Evolutionary conservation across 805 yeast genomes (phyloP).

Genomic region (Lipomyces spencermartinsiae): DNA sequence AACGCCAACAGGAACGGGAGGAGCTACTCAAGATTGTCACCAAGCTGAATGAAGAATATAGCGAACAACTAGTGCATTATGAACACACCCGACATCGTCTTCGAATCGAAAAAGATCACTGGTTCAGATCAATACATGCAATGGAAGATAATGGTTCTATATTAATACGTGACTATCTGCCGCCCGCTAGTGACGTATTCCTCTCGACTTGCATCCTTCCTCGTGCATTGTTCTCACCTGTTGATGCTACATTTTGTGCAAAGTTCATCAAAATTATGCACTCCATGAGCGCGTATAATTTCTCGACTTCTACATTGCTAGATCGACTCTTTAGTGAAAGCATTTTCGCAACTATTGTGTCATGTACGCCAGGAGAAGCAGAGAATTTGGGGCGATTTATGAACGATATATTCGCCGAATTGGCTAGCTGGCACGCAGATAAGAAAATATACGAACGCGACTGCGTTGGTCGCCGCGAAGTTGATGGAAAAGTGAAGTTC

Average conservation of each 20-base stretch:
- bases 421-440: slow-evolving; percentile 55
- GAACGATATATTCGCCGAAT: slow-evolving; percentile 57
- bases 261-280: slow-evolving; percentile 64
- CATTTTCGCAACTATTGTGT: slow-evolving; percentile 64
- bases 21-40: slow-evolving; percentile 20
- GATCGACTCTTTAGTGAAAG: slow-evolving; percentile 52
- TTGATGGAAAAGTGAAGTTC: slow-evolving; percentile 33
- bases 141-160: slow-evolving; percentile 1
- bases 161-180: slow-evolving; percentile 8
- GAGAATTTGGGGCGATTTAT: slow-evolving; percentile 82
- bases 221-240: slow-evolving; percentile 75
- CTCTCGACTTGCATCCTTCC: slow-evolving; percentile 75
- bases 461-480: slow-evolving; percentile 43
- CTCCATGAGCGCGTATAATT: slow-evolving; percentile 49
- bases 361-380: slow-evolving; percentile 77
- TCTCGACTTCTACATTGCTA: slow-evolving; percentile 50
- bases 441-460: slow-evolving; percentile 45
- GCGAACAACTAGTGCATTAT: slow-evolving; percentile 54
- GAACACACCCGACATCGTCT: slow-evolving; percentile 46
- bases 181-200: slow-evolving; percentile 47
- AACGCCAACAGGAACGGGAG: slow-evolving; percentile 20
- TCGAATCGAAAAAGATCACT: slow-evolving; percentile 40
- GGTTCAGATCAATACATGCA: slow-evolving; percentile 41
- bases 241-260: slow-evolving; percentile 77
- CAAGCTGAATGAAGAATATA: slow-evolving; percentile 48